These are phyloP conservation scores for Xerocomus spinulosus DNA, from an alignment of 768 basidiomycete species.

Conservation along the genomic window DNA sequence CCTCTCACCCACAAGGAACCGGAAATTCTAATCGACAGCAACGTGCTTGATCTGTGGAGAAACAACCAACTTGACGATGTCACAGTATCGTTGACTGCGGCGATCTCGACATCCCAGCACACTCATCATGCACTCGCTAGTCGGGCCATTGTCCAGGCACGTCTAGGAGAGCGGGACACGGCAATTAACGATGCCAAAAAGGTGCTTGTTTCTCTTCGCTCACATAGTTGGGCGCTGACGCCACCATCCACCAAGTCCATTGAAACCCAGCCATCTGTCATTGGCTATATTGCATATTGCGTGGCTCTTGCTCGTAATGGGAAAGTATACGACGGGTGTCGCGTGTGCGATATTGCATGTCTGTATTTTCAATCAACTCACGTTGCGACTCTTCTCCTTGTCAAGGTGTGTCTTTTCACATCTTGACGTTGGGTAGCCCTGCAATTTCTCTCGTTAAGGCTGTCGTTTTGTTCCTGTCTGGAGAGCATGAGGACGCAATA, in stretches of 20 bases:
- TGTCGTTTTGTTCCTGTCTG: background rate
- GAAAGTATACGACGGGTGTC: background rate
- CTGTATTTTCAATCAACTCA: background rate
- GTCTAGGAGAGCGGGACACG: background rate
- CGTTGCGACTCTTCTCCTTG: background rate
- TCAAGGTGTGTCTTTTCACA: background rate
- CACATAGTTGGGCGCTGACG: background rate
- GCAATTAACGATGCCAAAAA: background rate
- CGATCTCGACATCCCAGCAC: background rate
- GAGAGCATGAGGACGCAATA: background rate
- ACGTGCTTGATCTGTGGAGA: background rate
- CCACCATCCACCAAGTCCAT: slow-evolving; percentile 1
- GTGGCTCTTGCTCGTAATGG: background rate
- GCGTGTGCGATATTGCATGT: background rate
- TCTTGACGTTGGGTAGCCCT: background rate
- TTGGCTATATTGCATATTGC: slow-evolving; percentile 1
- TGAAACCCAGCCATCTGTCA: background rate
- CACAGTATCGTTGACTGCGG: background rate
- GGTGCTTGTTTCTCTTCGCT: background rate
- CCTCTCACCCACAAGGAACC: background rate
- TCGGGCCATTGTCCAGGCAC: background rate
- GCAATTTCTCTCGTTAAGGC: background rate
- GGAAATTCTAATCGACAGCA: background rate
- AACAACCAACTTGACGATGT: background rate
- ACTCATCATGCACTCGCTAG: background rate